A percentile compares a stretch with the other conserved stretches of the same genome.
phyloP scores from a whole-genome alignment of 176 grass and related monocot genomes.

The Tillandsia leiboldiana region DNA sequence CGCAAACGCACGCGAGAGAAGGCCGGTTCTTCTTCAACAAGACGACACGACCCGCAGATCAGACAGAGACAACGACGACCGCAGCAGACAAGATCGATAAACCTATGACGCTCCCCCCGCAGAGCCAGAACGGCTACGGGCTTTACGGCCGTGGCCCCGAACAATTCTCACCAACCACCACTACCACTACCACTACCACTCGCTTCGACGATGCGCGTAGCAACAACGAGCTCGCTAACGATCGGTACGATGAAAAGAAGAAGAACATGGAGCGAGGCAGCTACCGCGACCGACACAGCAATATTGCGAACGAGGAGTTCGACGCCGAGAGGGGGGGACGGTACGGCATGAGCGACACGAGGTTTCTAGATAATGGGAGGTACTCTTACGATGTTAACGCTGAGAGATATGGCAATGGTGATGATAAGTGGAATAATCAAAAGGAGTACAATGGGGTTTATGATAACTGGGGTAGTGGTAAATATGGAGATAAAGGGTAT shows the following conservation, averaged over 20 bases:
- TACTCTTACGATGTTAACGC: constrained; percentile 35
- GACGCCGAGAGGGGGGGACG: constrained; percentile 5
- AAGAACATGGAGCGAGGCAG: constrained; percentile 1
- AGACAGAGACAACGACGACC: background rate
- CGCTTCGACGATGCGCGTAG: too few relatives aligned
- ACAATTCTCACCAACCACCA: constrained; percentile 16
- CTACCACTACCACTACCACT: too few relatives aligned
- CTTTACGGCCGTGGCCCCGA: constrained; percentile 24
- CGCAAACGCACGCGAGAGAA: background rate
- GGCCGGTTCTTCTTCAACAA: constrained; percentile 28
- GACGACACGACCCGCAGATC: constrained; percentile 1
- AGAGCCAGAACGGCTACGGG: constrained; percentile 26
- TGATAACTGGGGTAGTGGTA: background rate
- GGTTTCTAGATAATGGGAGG: constrained; percentile 27
- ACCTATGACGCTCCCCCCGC: constrained; percentile 3
- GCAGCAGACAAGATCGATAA: background rate
- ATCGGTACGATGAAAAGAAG: background rate
- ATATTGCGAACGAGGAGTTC: background rate
- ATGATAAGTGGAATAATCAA: background rate
- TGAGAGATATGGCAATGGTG: constrained; percentile 7
- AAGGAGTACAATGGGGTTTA: constrained; percentile 7
- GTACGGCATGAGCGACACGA: constrained; percentile 37
- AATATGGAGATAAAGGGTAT: constrained; percentile 8
- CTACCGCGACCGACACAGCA: constrained; percentile 2
- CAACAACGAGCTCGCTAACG: background rate